Base-by-base conservation (phyloP, 768 basidiomycete genomes). In the Candolleomyces aberdarensis region DNA sequence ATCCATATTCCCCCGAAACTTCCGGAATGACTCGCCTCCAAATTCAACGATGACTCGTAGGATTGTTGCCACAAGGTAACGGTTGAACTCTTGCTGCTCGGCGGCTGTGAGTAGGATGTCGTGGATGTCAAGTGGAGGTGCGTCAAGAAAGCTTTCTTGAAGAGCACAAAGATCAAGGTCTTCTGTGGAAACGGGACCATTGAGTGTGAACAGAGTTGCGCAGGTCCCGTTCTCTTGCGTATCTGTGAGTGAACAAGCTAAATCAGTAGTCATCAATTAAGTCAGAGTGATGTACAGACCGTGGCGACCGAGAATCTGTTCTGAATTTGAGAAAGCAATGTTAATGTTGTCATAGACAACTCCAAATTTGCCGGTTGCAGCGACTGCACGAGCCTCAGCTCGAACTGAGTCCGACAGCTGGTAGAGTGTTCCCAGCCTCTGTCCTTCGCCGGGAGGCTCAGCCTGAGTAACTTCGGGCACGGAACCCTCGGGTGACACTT, bases 321-420 rank as follows among this genome's bases (percentile, higher is more conserved):
- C 74, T 0, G 73, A 68, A 19, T 51, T 63, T 8, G 63, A 61
- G 36, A 67, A 64, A 2, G 69, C 47, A 53, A 75, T 62, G 53
- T 79, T 79, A 20, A 78, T 74, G 51, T 79, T 79, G 62, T 79
- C 75, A 57, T 78, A 78, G 11, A 71, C 66, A 20, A 48, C 43
- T 0, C 40, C 60, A 55, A 61, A 69, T 0, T 67, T 55, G 1
- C 66, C 64, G 0, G 62, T 65, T 14, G 66, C 43, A 0, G 72
- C 75, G 39, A 74, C 31, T 7, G n/a, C 11, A 1, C 66, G 64
- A 3, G 70, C 62, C 22, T 40, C 39, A 5, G 36, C 20, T 0
- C 67, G 56, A 56, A 67, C 69, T 0, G 73, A 66, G 0, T 62
- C 49, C 5, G 72, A 74, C 3, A 74, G 66, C 57, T 66, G 61